Base-by-base conservation (phyloP, 2,329 filamentous ascomycete genomes). In the Paecilomyces niveus region DNA sequence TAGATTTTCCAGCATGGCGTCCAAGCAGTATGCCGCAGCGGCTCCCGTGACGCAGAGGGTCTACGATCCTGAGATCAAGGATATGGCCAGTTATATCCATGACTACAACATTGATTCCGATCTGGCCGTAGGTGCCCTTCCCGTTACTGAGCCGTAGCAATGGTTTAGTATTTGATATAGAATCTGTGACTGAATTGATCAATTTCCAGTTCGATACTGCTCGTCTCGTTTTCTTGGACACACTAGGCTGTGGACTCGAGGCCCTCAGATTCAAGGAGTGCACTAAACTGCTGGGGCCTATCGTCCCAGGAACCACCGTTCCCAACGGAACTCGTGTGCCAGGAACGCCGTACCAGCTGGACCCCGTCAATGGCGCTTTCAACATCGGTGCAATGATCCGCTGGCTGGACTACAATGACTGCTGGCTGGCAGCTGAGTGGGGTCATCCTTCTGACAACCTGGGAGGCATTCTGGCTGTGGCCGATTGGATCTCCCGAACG, bases 351-450 rank as follows among this genome's bases (percentile, higher is more conserved):
- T 97, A 93, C 80, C 88, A 95, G 78, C 87, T 99, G 67, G 94
- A 97, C 75, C 94, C 94, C 45, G 87, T 97, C 73, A 93, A 93
- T 70, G 94, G 89, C 63, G 94, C 94, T 64, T 97, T 99, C 85
- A 97, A 97, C 83, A 97, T 99, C 69, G 94, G 94, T 69, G 89
- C 94, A 70, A 96, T 96, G 88, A 96, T 99, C 80, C 85, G 94
- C 73, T 99, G 94, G 94, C 85, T 99, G 70, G 94, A 99, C 81
- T 99, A 97, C 85, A 99, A 99, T 77, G 94, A 99, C 84, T 97
- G 94, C 85, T 99, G 93, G 94, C 83, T 97, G 64, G 94, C 93
- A 52, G 94, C 94, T 58, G 94, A 99, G 81, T 99, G 94, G 94
- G 94, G 94, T 59, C 94, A 99, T 78, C 94, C 94, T 62, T 97